These are phyloP conservation scores for Myxozyma melibiosi DNA, from an alignment of 805 yeast species.

Conservation along the genomic window DNA sequence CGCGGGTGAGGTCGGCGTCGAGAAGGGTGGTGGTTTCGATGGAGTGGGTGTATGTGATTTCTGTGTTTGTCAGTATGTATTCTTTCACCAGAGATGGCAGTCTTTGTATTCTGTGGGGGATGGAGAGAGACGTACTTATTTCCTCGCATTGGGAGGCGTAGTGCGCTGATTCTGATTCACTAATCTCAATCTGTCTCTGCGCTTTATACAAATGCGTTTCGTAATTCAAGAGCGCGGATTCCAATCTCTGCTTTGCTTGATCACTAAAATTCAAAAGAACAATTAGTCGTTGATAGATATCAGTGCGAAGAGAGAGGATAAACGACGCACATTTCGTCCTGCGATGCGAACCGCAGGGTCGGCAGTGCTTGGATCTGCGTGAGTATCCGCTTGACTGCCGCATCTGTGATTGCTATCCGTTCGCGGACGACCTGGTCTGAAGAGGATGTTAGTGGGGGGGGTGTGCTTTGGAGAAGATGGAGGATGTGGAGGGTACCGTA, in stretches of 20 bases:
- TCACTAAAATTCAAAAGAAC: background rate
- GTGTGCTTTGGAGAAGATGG: background rate
- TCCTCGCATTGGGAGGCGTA: constrained; percentile 32
- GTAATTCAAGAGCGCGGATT: constrained; percentile 4
- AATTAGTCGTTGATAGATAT: background rate
- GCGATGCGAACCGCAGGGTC: background rate
- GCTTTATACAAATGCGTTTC: constrained; percentile 7
- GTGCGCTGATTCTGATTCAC: constrained; percentile 28
- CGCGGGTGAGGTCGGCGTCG: constrained; percentile 24
- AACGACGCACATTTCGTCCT: constrained; percentile 11
- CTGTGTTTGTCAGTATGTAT: background rate
- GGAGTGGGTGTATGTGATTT: constrained; percentile 4
- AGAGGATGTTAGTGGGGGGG: background rate
- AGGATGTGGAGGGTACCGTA: background rate
- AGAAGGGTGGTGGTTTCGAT: constrained; percentile 1
- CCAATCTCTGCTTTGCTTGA: constrained; percentile 5
- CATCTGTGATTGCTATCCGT: constrained; percentile 18
- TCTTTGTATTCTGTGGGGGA: background rate
- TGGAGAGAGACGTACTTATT: constrained; percentile 17
- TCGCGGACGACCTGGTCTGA: constrained; percentile 18
- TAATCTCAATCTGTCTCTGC: constrained; percentile 35
- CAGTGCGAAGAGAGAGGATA: background rate
- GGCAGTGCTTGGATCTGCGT: constrained; percentile 19
- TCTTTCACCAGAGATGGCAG: background rate
- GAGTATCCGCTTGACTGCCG: constrained; percentile 9